Evolutionary conservation across 768 basidiomycete genomes (phyloP).

Genomic region (Boletus insuetus): DNA sequence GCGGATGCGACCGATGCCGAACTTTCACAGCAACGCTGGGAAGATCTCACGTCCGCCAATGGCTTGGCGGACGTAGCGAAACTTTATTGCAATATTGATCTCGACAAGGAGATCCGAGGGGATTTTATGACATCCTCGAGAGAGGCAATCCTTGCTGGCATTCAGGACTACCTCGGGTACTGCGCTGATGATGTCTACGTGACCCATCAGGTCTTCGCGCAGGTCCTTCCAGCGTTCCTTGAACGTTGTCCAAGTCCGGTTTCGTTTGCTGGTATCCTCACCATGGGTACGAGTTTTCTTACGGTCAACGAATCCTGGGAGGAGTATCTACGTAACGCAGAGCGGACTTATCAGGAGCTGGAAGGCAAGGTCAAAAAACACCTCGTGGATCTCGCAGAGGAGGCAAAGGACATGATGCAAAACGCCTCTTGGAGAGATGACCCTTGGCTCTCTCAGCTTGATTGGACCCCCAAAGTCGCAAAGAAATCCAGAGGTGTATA

Average conservation of each 20-base stretch:
- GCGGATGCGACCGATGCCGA: conserved; percentile 42
- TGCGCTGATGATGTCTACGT: conserved; percentile 82
- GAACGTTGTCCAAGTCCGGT: conserved; percentile 87
- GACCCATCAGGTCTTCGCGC: conserved; percentile 77
- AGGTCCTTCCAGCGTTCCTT: conserved; percentile 80
- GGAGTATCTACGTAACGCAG: conserved; percentile 73
- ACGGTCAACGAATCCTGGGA: conserved; percentile 92
- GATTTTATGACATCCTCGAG: conserved; percentile 72
- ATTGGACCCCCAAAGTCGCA: conserved; percentile 89
- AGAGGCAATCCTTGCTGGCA: conserved; percentile 58
- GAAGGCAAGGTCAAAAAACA: conserved; percentile 58
- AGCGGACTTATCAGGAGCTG: conserved; percentile 68
- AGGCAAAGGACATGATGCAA: conserved; percentile 48
- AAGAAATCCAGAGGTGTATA: conserved; percentile 64
- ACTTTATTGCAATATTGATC: conserved; percentile 77
- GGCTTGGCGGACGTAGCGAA: conserved; percentile 90
- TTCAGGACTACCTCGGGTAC: conserved; percentile 77
- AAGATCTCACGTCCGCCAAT: conserved; percentile 89
- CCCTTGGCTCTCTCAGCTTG: conserved; percentile 86
- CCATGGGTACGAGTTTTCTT: conserved; percentile 90
- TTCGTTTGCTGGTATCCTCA: conserved; percentile 85
- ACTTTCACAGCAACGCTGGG: conserved; percentile 68
- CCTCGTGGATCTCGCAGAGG: conserved; percentile 67
- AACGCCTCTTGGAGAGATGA: conserved; percentile 62
- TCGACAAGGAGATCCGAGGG: conserved; percentile 76